phyloP scores from a whole-genome alignment of 2,329 filamentous ascomycete genomes.

The Epichloe festucae region DNA sequence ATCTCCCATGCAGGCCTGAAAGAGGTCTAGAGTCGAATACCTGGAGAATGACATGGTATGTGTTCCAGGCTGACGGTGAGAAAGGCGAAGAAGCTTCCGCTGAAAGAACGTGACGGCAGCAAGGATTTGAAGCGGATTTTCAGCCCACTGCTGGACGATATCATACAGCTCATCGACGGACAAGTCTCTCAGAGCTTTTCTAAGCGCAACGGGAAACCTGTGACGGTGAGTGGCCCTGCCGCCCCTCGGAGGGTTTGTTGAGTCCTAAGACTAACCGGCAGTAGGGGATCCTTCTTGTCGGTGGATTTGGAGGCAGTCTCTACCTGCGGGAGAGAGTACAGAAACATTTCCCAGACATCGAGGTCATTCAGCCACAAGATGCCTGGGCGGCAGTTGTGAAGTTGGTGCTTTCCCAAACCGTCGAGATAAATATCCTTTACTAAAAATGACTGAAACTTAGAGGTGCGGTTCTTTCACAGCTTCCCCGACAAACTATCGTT shows the following conservation, averaged over 20 bases:
- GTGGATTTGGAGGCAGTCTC: constrained; percentile 2
- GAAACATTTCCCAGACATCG: neutral
- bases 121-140: neutral
- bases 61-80: too few species aligned
- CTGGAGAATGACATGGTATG: too few species aligned
- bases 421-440: neutral
- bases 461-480: neutral
- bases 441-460: neutral
- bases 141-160: neutral
- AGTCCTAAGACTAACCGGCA: neutral
- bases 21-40: too few species aligned
- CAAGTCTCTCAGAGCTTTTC: neutral
- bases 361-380: constrained; percentile 2
- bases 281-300: constrained; percentile 5
- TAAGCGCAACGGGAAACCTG: neutral
- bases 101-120: neutral
- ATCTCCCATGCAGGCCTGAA: too few species aligned
- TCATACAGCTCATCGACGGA: neutral
- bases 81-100: too few species aligned
- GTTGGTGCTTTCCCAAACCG: neutral
- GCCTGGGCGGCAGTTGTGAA: constrained; percentile 6
- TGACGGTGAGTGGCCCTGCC: neutral
- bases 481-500: neutral
- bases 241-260: neutral
- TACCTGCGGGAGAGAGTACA: neutral